These are phyloP conservation scores for Penicillium malachiteum DNA, from an alignment of 495 filamentous ascomycete species.

Conservation along the genomic window DNA sequence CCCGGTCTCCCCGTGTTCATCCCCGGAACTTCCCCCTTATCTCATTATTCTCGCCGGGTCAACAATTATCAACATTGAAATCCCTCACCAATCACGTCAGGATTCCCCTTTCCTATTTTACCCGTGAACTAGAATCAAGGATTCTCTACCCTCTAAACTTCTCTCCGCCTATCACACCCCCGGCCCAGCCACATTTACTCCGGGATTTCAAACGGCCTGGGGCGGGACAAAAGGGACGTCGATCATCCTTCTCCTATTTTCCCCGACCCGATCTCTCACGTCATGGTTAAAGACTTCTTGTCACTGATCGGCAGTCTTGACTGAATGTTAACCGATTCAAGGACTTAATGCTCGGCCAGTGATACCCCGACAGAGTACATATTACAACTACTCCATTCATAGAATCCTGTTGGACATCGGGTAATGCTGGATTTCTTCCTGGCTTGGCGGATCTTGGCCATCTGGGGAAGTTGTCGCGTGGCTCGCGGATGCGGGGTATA, in stretches of 20 bases:
- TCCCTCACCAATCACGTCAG: constrained; percentile 8
- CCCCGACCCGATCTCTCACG: constrained; percentile 21
- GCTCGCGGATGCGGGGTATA: constrained; percentile 28
- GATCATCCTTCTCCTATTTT: constrained; percentile 24
- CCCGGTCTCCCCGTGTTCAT: constrained; percentile 9
- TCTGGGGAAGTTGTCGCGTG: constrained; percentile 34
- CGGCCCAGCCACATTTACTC: constrained; percentile 14
- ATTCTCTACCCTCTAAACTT: constrained; percentile 10
- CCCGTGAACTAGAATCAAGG: constrained; percentile 19
- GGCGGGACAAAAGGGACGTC: constrained; percentile 18
- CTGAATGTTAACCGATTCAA: neutral
- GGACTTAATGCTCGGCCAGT: constrained; percentile 10
- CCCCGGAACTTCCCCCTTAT: constrained; percentile 12
- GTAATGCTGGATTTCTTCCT: neutral
- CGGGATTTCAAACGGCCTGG: constrained; percentile 23
- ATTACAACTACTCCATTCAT: too few relatives aligned
- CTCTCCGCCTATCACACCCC: constrained; percentile 15
- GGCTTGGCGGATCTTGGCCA: constrained; percentile 24
- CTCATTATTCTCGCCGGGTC: constrained; percentile 18
- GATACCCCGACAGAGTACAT: constrained; percentile 8
- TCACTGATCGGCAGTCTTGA: neutral
- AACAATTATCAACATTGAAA: constrained; percentile 18
- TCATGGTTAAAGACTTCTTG: constrained; percentile 13
- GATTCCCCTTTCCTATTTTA: constrained; percentile 23
- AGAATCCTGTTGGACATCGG: too few relatives aligned